Base-by-base conservation (phyloP, 2,329 filamentous ascomycete genomes). In the Aspergillus ochraceus region DNA sequence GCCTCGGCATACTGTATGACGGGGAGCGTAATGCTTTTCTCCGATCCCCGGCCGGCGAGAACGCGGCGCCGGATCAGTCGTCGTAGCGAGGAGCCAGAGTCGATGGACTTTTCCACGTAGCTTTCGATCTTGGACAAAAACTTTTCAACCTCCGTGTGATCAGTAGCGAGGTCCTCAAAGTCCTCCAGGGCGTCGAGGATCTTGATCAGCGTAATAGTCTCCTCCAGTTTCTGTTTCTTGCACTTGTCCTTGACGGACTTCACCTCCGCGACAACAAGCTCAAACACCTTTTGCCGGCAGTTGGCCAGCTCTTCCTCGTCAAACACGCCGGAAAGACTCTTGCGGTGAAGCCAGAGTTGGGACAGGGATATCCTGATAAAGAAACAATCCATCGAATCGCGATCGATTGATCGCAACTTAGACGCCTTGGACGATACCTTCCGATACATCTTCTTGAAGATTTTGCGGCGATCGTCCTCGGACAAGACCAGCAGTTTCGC, bases 161-260 rank as follows among this genome's bases (percentile, higher is more conserved):
- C 69, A 20, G 64, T 66, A 6, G 70, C 68, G 19, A 78, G 60
- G 54, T 77, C 75, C 60, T 76, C 74, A 59, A 79, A 76, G 42
- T 76, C 71, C 56, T 77, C 76, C 46, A 77, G 62, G 12, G 73
- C 70, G 67, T 75, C 74, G 24, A 78, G 67, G 11, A 70, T 71
- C 54, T 76, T 76, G 29, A 73, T 73, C 17, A 78, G 62, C 8
- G 70, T 71, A 26, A 76, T 68, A 9, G 70, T 72, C 26, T 73
- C 68, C 55, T 73, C 67, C 32, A 74, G 46, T 39, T 71, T 65
- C 22, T 75, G 67, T 61, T 75, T 76, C 58, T 71, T 72, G 61
- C 72, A 72, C 46, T 69, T 68, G 46, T 72, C 69, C 57, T 72
- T 74, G 49, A 75, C 68, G 2, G 70, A 68, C 49, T 75, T 72